Conservation (phyloP, 306 rosid genomes). For the Rubus idaeus region DNA sequence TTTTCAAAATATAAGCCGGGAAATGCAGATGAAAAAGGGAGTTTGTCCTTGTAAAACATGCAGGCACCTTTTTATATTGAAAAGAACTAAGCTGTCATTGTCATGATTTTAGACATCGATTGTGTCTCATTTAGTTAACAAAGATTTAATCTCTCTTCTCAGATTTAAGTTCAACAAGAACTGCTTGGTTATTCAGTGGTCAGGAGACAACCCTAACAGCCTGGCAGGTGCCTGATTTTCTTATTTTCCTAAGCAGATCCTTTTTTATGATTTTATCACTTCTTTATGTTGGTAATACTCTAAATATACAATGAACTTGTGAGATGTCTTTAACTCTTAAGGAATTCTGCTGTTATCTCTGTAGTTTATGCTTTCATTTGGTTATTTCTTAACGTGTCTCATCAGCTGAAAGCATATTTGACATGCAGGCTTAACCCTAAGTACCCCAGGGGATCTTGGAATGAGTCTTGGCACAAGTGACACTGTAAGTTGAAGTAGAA, state of each 20-base stretch:
- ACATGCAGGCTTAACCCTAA: slow-evolving; percentile 83
- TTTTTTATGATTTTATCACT: background rate
- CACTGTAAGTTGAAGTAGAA: slow-evolving; percentile 59
- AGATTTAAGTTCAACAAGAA: slow-evolving; percentile 71
- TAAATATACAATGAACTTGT: background rate
- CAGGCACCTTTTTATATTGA: background rate
- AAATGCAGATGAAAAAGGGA: background rate
- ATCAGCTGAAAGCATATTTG: slow-evolving; percentile 19
- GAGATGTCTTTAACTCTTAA: background rate
- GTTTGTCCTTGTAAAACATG: background rate
- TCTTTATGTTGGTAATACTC: background rate
- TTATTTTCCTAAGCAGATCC: background rate
- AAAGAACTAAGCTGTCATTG: background rate
- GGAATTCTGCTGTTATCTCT: background rate
- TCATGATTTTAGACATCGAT: background rate
- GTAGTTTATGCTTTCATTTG: slow-evolving; percentile 1
- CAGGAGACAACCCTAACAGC: slow-evolving; percentile 99
- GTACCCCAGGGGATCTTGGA: slow-evolving; percentile 91
- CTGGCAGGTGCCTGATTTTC: slow-evolving; percentile 67
- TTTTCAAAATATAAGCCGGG: background rate
- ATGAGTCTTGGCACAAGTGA: slow-evolving; percentile 99
- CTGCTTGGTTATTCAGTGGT: slow-evolving; percentile 86
- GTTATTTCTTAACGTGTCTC: background rate
- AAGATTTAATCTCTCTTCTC: slow-evolving; percentile 8
- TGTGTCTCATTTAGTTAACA: background rate